These are phyloP conservation scores for Infundibulicybe gibba DNA, from an alignment of 768 basidiomycete genomes.

Conservation along the genomic window DNA sequence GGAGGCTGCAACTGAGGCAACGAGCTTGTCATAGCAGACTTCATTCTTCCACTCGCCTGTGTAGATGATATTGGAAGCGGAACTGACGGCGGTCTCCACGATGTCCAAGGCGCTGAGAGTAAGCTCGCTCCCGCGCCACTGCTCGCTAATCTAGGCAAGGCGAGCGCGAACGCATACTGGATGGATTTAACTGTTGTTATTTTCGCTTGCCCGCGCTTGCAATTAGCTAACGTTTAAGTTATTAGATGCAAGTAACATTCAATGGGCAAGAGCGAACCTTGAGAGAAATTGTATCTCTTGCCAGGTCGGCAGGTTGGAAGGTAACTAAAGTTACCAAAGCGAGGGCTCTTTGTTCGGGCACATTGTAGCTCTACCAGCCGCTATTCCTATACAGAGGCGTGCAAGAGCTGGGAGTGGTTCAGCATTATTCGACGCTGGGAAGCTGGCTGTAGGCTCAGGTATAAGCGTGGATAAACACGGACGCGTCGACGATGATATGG, in stretches of 20 bases:
- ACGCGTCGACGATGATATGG: not conserved
- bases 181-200: conserved; percentile 60
- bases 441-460: conserved; percentile 1
- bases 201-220: not conserved
- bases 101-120: conserved; percentile 48
- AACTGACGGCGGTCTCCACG: conserved; percentile 24
- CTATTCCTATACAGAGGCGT: conserved; percentile 35
- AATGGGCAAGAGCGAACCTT: conserved; percentile 71
- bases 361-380: conserved; percentile 61
- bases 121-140: conserved; percentile 57
- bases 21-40: conserved; percentile 70
- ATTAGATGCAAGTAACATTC: conserved; percentile 66
- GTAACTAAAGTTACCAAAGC: conserved; percentile 48
- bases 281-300: conserved; percentile 53
- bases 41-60: conserved; percentile 67
- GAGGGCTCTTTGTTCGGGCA: conserved; percentile 69
- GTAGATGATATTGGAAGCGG: conserved; percentile 39
- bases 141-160: conserved; percentile 72
- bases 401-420: conserved; percentile 18
- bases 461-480: not conserved
- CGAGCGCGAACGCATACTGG: conserved; percentile 67
- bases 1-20: conserved; percentile 45
- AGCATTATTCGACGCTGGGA: conserved; percentile 16
- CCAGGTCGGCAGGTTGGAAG: conserved; percentile 59
- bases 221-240: conserved; percentile 2